Conservation (phyloP, 768 basidiomycete species). For the Coprinellus aureogranulatus region DNA sequence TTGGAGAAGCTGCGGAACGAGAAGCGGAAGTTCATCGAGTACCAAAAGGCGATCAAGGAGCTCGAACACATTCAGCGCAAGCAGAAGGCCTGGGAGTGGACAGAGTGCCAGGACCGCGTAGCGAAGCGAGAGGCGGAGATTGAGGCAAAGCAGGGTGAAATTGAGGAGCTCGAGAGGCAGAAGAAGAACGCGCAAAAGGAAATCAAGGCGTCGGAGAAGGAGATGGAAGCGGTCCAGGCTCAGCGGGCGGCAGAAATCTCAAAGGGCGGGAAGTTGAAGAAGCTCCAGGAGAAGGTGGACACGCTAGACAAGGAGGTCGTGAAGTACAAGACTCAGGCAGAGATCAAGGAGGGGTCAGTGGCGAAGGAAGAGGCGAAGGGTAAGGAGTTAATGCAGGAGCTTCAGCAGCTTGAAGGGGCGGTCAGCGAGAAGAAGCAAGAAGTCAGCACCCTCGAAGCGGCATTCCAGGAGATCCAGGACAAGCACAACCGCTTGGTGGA, state of each 20-base stretch:
- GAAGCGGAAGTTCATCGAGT: conserved; percentile 85
- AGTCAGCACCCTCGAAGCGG: conserved; percentile 51
- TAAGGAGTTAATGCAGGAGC: conserved; percentile 47
- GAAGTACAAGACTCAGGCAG: conserved; percentile 81
- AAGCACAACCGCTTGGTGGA: conserved; percentile 60
- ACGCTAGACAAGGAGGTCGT: conserved; percentile 77
- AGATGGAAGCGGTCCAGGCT: conserved; percentile 62
- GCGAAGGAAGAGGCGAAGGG: conserved; percentile 73
- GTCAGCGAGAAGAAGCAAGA: conserved; percentile 59
- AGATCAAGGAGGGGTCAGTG: conserved; percentile 74
- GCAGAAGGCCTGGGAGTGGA: conserved; percentile 89
- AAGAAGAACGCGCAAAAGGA: conserved; percentile 55
- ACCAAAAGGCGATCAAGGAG: conserved; percentile 85
- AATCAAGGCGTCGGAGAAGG: conserved; percentile 63
- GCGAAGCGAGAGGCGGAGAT: conserved; percentile 58
- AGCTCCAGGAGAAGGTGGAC: conserved; percentile 76
- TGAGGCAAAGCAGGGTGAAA: conserved; percentile 46
- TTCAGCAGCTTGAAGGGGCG: conserved; percentile 58
- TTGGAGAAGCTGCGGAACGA: conserved; percentile 86
- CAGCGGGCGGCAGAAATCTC: conserved; percentile 83
- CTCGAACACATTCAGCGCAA: conserved; percentile 82
- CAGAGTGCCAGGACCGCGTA: conserved; percentile 52
- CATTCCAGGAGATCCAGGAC: conserved; percentile 65
- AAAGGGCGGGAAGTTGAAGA: conserved; percentile 90
- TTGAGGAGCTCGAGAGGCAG: conserved; percentile 42